Evolutionary conservation across 202 grass and related monocot species (phyloP).

Genomic region (Setaria viridis): DNA sequence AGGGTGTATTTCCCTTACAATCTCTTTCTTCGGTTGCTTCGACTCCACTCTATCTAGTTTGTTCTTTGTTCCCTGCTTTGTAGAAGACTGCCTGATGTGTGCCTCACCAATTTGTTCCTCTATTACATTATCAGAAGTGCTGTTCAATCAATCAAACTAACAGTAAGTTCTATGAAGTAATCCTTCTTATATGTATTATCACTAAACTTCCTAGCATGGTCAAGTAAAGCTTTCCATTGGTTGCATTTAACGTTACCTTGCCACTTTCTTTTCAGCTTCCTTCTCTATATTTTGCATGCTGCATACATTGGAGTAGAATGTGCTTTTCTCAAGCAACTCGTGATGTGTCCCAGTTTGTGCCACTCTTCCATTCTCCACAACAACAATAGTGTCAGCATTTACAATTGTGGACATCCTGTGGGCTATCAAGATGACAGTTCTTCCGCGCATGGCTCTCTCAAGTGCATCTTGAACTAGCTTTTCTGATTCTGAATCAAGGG

Average conservation of each 20-base stretch:
- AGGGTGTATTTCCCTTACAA: conserved; percentile 29
- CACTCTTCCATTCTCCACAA: conserved; percentile 70
- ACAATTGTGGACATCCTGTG: conserved; percentile 76
- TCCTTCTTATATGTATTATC: conserved; percentile 39
- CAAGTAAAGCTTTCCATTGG: conserved; percentile 34
- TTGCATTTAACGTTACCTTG: conserved; percentile 54
- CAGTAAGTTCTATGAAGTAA: conserved; percentile 29
- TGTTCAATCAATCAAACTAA: conserved; percentile 47
- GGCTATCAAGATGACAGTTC: conserved; percentile 74
- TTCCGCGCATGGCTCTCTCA: conserved; percentile 62
- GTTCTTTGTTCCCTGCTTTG: conserved; percentile 44
- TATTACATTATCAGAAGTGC: conserved; percentile 41
- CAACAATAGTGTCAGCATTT: conserved; percentile 69
- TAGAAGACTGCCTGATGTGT: conserved; percentile 30
- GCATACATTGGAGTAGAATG: conserved; percentile 59
- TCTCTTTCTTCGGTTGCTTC: conserved; percentile 31
- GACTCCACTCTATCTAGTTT: conserved; percentile 35
- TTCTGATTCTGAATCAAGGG: conserved; percentile 79
- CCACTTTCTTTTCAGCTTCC: conserved; percentile 26
- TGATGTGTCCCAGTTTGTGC: conserved; percentile 67
- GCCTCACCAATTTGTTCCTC: conserved; percentile 42
- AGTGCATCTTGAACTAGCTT: conserved; percentile 72
- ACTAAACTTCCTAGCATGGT: conserved; percentile 9
- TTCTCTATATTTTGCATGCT: conserved; percentile 60
- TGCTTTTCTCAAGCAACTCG: conserved; percentile 59